Evolutionary conservation across 768 basidiomycete genomes (phyloP).

Genomic region (Kwoniella newhampshirensis): DNA sequence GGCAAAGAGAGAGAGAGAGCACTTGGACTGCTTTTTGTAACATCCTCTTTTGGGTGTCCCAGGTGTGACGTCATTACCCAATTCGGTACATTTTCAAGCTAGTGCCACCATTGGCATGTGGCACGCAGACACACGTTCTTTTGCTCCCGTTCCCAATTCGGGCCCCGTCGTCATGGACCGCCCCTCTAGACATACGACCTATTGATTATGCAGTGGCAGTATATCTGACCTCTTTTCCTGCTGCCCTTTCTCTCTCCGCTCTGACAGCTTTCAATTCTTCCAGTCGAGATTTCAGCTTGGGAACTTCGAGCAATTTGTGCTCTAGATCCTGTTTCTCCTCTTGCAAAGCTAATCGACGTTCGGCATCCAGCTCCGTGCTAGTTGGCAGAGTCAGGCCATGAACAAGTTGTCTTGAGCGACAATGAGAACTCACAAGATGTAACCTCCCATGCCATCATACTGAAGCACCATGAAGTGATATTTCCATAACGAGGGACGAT

Average conservation of each 20-base stretch:
- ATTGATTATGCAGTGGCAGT: too few relatives aligned
- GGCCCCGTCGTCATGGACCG: too few relatives aligned
- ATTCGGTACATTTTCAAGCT: too few relatives aligned
- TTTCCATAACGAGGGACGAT: constrained; percentile 81
- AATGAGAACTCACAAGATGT: constrained; percentile 79
- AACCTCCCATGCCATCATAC: constrained; percentile 91
- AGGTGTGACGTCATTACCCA: too few relatives aligned
- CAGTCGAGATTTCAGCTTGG: constrained; percentile 75
- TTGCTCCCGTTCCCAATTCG: too few relatives aligned
- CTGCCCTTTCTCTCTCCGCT: constrained; percentile 32
- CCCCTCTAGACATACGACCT: too few relatives aligned
- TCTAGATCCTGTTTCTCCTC: constrained; percentile 92
- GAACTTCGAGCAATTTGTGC: constrained; percentile 81
- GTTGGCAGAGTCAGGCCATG: constrained; percentile 6
- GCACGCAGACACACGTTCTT: too few relatives aligned
- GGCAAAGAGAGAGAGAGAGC: too few relatives aligned
- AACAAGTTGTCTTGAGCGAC: neutral
- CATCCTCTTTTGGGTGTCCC: too few relatives aligned
- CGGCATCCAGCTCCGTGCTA: constrained; percentile 85
- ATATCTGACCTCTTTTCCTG: neutral
- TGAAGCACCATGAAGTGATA: constrained; percentile 82
- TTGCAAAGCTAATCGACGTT: constrained; percentile 82
- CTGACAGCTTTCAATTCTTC: constrained; percentile 63
- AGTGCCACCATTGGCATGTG: too few relatives aligned
- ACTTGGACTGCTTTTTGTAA: too few relatives aligned